A percentile compares a stretch with the other conserved stretches of the same genome.
These are phyloP conservation scores for Clonostachys chloroleuca DNA, from an alignment of 2,329 filamentous ascomycete genomes.

Conservation along the genomic window DNA sequence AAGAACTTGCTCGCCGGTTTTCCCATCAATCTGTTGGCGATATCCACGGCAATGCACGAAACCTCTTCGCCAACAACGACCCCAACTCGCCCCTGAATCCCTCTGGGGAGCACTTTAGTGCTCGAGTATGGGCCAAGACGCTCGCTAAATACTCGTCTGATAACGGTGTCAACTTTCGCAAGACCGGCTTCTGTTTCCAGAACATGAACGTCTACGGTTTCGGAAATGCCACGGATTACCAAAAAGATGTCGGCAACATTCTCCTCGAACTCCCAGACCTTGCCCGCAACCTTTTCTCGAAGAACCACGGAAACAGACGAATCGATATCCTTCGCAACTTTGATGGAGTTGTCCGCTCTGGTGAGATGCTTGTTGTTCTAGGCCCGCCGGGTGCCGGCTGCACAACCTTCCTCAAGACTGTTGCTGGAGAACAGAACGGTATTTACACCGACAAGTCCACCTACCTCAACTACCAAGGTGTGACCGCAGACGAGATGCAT, in stretches of 20 bases:
- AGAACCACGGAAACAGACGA: constrained; percentile 23
- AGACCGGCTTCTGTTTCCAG: constrained; percentile 53
- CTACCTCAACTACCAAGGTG: constrained; percentile 60
- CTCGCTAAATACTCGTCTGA: constrained; percentile 45
- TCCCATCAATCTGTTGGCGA: constrained; percentile 15
- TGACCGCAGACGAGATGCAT: constrained; percentile 52
- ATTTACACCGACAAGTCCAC: constrained; percentile 55
- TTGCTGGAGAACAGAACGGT: constrained; percentile 58
- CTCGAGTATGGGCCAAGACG: constrained; percentile 55
- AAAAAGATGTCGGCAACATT: constrained; percentile 33
- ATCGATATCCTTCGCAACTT: constrained; percentile 45
- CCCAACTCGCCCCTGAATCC: constrained; percentile 49
- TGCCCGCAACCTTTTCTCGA: constrained; percentile 14
- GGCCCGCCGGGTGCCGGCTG: constrained; percentile 54
- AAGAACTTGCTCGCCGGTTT: constrained; percentile 44
- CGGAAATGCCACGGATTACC: constrained; percentile 32
- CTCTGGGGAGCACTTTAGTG: constrained; percentile 45
- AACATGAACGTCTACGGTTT: constrained; percentile 37
- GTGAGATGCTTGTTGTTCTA: constrained; percentile 54
- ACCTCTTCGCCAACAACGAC: constrained; percentile 8
- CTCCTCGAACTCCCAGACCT: constrained; percentile 25
- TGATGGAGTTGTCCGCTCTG: constrained; percentile 46
- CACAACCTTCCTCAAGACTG: constrained; percentile 59
- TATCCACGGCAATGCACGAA: background rate
- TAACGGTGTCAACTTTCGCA: constrained; percentile 53